These are phyloP conservation scores for Penicillium cosmopolitanum DNA, from an alignment of 495 filamentous ascomycete species.

Conservation along the genomic window DNA sequence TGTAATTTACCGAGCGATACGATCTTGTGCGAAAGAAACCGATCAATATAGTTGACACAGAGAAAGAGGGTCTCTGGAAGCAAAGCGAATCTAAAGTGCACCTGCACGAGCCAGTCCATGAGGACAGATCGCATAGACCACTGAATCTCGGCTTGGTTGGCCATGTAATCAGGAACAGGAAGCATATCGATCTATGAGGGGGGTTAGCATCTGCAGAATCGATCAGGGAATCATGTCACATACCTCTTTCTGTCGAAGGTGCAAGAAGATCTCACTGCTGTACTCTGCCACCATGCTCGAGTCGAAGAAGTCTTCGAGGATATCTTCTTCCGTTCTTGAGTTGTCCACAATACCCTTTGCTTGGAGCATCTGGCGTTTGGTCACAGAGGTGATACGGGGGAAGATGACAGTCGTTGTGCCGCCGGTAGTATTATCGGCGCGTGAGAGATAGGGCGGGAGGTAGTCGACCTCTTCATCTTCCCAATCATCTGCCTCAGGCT, in stretches of 20 bases:
- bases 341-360: constrained; percentile 71
- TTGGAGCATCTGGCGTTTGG: constrained; percentile 63
- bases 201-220: constrained; percentile 19
- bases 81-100: constrained; percentile 86
- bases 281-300: constrained; percentile 99
- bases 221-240: constrained; percentile 23
- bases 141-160: constrained; percentile 92
- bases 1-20: constrained; percentile 95
- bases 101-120: constrained; percentile 98
- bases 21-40: constrained; percentile 92
- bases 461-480: constrained; percentile 79
- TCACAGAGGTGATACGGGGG: constrained; percentile 49
- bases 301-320: constrained; percentile 88
- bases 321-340: constrained; percentile 60
- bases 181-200: constrained; percentile 68
- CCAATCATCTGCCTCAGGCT: constrained; percentile 69
- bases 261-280: constrained; percentile 89
- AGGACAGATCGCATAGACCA: constrained; percentile 98
- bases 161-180: constrained; percentile 93
- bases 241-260: constrained; percentile 91
- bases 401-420: constrained; percentile 73
- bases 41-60: constrained; percentile 93
- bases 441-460: constrained; percentile 70
- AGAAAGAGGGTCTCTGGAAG: constrained; percentile 95
- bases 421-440: constrained; percentile 80